Percentiles rank a stretch among this genome's conserved stretches.
Conservation (phyloP, 2,329 filamentous ascomycete species). For the Blastomyces parvus region DNA sequence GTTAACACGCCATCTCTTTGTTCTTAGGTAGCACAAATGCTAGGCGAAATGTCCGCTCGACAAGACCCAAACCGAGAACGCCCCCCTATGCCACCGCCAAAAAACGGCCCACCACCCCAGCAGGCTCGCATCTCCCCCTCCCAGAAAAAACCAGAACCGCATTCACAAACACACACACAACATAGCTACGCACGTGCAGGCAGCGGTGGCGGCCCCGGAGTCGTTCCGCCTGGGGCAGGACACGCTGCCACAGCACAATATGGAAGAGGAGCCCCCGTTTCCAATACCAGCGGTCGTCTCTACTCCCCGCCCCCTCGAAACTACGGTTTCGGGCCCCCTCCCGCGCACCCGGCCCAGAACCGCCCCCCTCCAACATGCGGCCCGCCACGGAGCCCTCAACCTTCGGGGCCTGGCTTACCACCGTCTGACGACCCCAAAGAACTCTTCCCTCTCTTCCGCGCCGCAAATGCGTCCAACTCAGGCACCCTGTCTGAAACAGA, state of each 20-base stretch:
- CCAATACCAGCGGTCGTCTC: constrained; percentile 31
- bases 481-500: constrained; percentile 80
- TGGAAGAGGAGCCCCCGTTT: constrained; percentile 23
- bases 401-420: constrained; percentile 35
- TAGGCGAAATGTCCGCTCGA: constrained; percentile 27
- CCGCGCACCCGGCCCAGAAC: constrained; percentile 43
- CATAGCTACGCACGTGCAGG: constrained; percentile 1
- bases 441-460: constrained; percentile 75
- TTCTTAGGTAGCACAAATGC: constrained; percentile 37
- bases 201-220: background rate
- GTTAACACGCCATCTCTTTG: background rate
- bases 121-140: constrained; percentile 1
- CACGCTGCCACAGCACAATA: background rate
- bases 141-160: background rate
- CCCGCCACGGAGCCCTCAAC: constrained; percentile 56
- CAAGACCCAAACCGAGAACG: constrained; percentile 6
- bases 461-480: constrained; percentile 69
- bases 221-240: background rate
- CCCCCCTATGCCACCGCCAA: constrained; percentile 17
- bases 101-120: constrained; percentile 14
- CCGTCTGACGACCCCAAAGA: constrained; percentile 45
- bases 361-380: constrained; percentile 50
- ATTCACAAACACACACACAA: background rate
- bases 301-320: constrained; percentile 37
- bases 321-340: constrained; percentile 44